Conservation (phyloP, 345 rosid species). For the Syzygium grande region DNA sequence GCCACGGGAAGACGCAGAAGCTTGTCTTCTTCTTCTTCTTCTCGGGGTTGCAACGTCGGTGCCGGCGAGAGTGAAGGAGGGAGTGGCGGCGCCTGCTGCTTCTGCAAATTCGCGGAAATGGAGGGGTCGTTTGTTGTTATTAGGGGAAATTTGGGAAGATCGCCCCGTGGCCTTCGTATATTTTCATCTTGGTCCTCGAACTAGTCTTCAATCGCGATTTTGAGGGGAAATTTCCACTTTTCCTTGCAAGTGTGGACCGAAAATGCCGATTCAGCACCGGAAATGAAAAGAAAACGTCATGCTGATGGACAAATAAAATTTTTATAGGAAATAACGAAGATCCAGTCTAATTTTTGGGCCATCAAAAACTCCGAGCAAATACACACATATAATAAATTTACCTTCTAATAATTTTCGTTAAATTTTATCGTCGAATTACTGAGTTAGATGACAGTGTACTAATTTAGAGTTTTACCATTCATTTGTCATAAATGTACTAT, state of each 20-base stretch:
- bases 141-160: not conserved
- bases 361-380: too few species aligned
- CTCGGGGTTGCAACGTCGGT: not conserved
- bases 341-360: too few species aligned
- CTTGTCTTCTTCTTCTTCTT: not conserved
- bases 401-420: too few species aligned
- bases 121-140: not conserved
- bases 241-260: not conserved
- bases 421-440: too few species aligned
- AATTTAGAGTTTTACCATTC: too few species aligned
- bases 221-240: not conserved
- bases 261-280: too few species aligned
- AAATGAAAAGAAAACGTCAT: too few species aligned
- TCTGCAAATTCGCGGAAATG: not conserved
- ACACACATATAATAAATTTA: too few species aligned
- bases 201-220: not conserved
- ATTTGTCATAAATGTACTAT: too few species aligned
- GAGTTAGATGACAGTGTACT: too few species aligned
- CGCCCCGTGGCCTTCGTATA: not conserved
- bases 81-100: not conserved
- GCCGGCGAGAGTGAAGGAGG: not conserved
- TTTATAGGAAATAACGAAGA: too few species aligned
- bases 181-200: not conserved
- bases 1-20: not conserved
- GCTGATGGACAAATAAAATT: too few species aligned